Conservation (phyloP, 441 rosid genomes). For the Erodium chrysanthum region DNA sequence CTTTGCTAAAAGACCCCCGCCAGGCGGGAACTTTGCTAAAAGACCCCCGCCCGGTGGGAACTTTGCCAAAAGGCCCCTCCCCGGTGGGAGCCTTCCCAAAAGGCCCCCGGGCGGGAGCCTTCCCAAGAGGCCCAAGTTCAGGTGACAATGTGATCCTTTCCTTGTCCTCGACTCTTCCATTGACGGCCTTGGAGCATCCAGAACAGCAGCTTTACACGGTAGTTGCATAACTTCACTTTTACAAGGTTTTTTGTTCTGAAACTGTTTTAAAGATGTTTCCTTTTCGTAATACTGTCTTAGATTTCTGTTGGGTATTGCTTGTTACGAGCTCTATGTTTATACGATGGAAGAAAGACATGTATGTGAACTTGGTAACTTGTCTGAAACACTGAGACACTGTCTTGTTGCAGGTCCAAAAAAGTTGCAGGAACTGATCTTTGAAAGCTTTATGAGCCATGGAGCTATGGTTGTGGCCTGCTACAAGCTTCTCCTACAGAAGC, state of each 20-base stretch:
- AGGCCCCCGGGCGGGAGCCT: conserved; percentile 1
- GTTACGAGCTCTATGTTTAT: neutral
- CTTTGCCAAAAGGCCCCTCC: conserved; percentile 1
- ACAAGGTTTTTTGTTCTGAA: neutral
- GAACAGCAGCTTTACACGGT: neutral
- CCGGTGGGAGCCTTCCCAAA: neutral
- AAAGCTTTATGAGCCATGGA: neutral
- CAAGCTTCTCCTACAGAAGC: neutral
- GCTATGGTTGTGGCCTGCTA: neutral
- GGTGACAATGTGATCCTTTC: neutral
- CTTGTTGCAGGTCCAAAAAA: neutral
- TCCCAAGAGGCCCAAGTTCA: conserved; percentile 1
- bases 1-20: neutral
- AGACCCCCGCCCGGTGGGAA: neutral
- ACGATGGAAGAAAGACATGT: neutral
- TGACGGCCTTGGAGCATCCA: neutral
- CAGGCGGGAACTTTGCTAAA: neutral
- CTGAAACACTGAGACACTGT: neutral
- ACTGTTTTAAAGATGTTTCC: neutral
- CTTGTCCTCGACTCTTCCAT: neutral
- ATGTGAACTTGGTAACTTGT: neutral
- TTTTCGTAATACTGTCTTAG: too few relatives aligned
- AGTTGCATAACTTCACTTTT: neutral
- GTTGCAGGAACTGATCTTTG: neutral
- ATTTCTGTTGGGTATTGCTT: neutral